phyloP scores from a whole-genome alignment of 2,329 filamentous ascomycete genomes.

The Colletotrichum sp. region DNA sequence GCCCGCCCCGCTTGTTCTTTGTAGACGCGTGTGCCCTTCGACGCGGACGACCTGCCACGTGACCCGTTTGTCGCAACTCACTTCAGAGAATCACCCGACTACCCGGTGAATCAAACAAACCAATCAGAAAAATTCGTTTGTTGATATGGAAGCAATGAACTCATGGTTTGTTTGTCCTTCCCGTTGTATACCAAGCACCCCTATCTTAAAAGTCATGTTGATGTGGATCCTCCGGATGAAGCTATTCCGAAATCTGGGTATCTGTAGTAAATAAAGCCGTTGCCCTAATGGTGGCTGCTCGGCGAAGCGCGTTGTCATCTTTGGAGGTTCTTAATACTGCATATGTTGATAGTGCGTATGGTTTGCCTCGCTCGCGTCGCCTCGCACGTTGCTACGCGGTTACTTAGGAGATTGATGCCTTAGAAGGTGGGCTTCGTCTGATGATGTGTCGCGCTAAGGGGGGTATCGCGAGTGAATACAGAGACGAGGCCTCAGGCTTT shows the following conservation, averaged over 20 bases:
- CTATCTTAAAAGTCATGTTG: too few species aligned
- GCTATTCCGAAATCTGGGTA: not conserved
- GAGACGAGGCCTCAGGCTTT: not conserved
- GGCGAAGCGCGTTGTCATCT: too few species aligned
- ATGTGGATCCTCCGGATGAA: not conserved
- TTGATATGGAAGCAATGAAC: too few species aligned
- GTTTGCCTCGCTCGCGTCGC: not conserved
- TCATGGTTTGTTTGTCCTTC: too few species aligned
- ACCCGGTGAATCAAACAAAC: not conserved
- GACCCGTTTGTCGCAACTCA: not conserved
- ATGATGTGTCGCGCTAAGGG: not conserved
- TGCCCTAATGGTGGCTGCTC: not conserved
- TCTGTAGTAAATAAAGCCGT: not conserved
- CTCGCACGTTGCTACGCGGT: not conserved
- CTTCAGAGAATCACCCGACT: not conserved
- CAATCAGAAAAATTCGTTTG: not conserved
- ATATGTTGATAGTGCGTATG: rapidly evolving
- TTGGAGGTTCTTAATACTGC: too few species aligned
- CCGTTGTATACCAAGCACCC: too few species aligned
- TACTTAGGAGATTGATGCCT: not conserved
- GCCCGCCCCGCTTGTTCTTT: not conserved
- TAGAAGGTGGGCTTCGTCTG: not conserved
- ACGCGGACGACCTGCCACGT: not conserved
- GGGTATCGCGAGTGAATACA: not conserved
- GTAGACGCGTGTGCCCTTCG: not conserved